Evolutionary conservation across 2,329 filamentous ascomycete genomes (phyloP).

Genomic region (Beauveria australis): DNA sequence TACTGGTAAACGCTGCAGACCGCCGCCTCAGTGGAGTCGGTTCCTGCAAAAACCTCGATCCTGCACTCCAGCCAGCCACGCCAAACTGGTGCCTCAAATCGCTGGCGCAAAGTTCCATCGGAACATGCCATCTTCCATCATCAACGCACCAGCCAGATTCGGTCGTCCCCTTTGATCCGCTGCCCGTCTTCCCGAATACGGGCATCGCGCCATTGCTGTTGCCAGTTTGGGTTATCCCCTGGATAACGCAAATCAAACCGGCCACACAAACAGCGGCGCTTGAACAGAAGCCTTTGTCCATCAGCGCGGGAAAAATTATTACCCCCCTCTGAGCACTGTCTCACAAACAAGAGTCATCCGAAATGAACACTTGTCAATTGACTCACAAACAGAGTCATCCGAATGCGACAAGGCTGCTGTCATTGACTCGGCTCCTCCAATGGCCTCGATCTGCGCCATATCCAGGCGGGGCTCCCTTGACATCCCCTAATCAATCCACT

Average conservation of each 20-base stretch:
- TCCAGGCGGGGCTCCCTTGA: neutral
- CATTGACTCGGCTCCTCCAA: neutral
- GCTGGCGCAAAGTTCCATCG: too few species aligned
- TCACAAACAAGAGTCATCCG: constrained; percentile 1
- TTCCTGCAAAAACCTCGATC: too few species aligned
- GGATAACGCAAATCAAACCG: neutral
- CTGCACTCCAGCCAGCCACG: too few species aligned
- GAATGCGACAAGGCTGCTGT: neutral
- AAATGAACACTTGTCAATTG: neutral
- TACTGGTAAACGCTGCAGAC: too few species aligned
- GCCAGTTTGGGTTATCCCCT: neutral
- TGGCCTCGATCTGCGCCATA: neutral
- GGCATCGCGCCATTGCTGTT: neutral
- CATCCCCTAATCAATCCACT: neutral
- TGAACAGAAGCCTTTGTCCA: neutral
- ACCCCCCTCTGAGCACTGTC: neutral
- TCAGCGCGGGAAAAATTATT: neutral
- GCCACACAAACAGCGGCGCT: neutral
- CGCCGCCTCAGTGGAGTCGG: too few species aligned
- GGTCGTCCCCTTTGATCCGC: neutral
- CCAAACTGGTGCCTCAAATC: too few species aligned
- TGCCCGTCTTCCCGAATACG: too few species aligned
- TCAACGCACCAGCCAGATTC: neutral
- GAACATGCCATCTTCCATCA: neutral
- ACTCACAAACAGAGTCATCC: constrained; percentile 1